Evolutionary conservation across 805 yeast genomes (phyloP).

Genomic region (Torulaspora indica): DNA sequence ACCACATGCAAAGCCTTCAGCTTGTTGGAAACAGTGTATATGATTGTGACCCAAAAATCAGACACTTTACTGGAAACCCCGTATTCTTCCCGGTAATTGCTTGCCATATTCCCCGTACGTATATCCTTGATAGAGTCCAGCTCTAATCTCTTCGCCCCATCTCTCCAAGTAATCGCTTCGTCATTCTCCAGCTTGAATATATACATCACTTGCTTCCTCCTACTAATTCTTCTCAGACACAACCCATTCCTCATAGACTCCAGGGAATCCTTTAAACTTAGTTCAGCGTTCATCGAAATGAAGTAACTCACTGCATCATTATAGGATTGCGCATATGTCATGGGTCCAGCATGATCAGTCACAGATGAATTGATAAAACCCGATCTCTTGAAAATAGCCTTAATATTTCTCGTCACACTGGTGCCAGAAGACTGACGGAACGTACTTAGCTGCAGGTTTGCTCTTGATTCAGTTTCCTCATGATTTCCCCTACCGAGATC

Average conservation of each 20-base stretch:
- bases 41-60: conserved; percentile 72
- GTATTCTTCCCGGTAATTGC: conserved; percentile 80
- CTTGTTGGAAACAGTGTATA: conserved; percentile 61
- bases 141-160: conserved; percentile 27
- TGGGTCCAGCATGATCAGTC: conserved; percentile 22
- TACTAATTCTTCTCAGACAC: conserved; percentile 27
- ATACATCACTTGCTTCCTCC: conserved; percentile 28
- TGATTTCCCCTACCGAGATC: neutral
- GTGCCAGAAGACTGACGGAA: neutral
- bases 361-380: conserved; percentile 10
- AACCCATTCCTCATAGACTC: conserved; percentile 23
- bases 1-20: conserved; percentile 76
- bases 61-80: conserved; percentile 63
- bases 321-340: conserved; percentile 24
- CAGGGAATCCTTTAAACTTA: conserved; percentile 14
- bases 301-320: conserved; percentile 15
- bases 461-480: neutral
- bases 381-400: conserved; percentile 16
- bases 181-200: conserved; percentile 21
- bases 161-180: conserved; percentile 30
- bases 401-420: conserved; percentile 14
- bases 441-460: neutral
- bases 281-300: conserved; percentile 6
- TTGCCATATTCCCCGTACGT: conserved; percentile 61
- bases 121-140: conserved; percentile 35